phyloP scores from a whole-genome alignment of 2,329 filamentous ascomycete genomes.

The Phialophora tarda region DNA sequence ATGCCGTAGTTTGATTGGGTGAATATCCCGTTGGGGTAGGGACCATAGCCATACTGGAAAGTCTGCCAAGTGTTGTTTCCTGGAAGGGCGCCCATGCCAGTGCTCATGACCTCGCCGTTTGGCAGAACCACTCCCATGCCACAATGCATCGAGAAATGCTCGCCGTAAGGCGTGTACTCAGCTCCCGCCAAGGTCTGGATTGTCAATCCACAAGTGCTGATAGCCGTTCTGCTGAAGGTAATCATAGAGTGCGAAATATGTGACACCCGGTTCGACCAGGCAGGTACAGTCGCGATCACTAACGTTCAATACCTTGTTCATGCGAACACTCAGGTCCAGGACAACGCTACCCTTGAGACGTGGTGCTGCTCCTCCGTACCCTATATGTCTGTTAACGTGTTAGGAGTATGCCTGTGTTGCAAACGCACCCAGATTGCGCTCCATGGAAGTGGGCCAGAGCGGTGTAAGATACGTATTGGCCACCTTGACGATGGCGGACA shows the following conservation, averaged over 20 bases:
- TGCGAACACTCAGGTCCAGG: conserved; percentile 48
- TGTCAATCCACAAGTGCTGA: conserved; percentile 53
- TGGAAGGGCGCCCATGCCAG: conserved; percentile 48
- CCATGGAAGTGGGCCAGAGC: conserved; percentile 45
- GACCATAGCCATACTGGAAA: conserved; percentile 25
- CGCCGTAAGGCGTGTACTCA: conserved; percentile 44
- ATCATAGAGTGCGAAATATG: conserved; percentile 53
- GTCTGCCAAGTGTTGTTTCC: conserved; percentile 25
- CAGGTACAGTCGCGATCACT: conserved; percentile 43
- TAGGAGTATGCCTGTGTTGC: no score
- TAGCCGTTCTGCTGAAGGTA: conserved; percentile 48
- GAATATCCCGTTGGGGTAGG: conserved; percentile 30
- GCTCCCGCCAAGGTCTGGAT: conserved; percentile 57
- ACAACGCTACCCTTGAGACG: conserved; percentile 52
- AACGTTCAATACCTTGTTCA: conserved; percentile 44
- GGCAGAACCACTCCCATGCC: conserved; percentile 53
- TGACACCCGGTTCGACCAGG: conserved; percentile 52
- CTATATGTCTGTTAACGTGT: conserved; percentile 29
- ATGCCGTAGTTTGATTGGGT: conserved; percentile 36
- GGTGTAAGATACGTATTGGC: conserved; percentile 45
- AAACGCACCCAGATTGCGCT: conserved; percentile 48
- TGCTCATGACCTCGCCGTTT: conserved; percentile 46
- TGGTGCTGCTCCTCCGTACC: conserved; percentile 59
- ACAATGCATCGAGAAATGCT: conserved; percentile 54
- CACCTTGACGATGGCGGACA: conserved; percentile 41